Percentiles rank a stretch among this genome's conserved stretches.
Conservation (phyloP, 2,329 filamentous ascomycete genomes). For the Aspergillus sojae region DNA sequence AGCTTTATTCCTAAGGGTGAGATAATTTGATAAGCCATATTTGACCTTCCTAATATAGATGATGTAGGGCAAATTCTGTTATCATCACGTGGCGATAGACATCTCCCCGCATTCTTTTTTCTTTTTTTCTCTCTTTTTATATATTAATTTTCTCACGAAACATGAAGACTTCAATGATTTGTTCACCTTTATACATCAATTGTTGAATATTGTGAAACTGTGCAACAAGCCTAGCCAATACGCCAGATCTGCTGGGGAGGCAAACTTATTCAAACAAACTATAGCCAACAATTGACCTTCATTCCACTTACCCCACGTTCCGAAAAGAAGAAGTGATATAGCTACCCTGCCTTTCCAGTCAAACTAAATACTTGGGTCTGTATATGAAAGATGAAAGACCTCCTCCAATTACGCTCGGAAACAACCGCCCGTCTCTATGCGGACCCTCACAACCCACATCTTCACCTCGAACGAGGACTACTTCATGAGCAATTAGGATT, state of each 20-base stretch:
- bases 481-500: conserved; percentile 77
- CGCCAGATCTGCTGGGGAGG: neutral
- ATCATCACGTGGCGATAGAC: conserved; percentile 7
- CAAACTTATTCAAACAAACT: neutral
- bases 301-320: neutral
- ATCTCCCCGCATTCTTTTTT: conserved; percentile 10
- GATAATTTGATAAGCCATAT: neutral
- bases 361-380: neutral
- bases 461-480: conserved; percentile 60
- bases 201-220: neutral
- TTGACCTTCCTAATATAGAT: neutral
- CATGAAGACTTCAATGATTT: neutral
- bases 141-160: neutral
- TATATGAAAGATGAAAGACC: conserved; percentile 26
- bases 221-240: neutral
- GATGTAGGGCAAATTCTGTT: neutral
- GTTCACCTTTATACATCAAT: neutral
- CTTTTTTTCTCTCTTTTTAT: neutral
- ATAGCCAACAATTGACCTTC: neutral
- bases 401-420: conserved; percentile 52
- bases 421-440: conserved; percentile 53
- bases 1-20: too few relatives aligned
- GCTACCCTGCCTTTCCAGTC: neutral
- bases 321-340: neutral
- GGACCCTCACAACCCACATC: conserved; percentile 45